These are phyloP conservation scores for Craterostigma plantagineum DNA, from an alignment of 257 asterid genomes.

Conservation along the genomic window DNA sequence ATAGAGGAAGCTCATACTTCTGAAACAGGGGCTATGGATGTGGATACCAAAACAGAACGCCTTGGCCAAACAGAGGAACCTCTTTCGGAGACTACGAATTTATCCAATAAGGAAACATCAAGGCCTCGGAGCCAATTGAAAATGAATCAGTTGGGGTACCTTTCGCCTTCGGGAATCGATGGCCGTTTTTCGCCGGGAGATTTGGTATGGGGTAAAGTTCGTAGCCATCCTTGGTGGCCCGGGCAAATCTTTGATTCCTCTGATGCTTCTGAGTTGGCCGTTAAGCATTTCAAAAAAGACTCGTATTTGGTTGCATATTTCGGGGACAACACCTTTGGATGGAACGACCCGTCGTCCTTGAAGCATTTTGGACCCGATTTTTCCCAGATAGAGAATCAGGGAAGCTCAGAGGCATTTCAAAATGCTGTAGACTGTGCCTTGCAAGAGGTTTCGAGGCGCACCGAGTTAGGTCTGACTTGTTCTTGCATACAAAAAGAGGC, in stretches of 20 bases:
- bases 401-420: constrained; percentile 66
- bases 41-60: constrained; percentile 15
- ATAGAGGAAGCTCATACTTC: background rate
- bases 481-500: constrained; percentile 46
- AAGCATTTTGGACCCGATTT: constrained; percentile 64
- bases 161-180: too few relatives aligned
- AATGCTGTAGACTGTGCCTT: constrained; percentile 59
- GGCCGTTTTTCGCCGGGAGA: constrained; percentile 40
- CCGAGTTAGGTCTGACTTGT: constrained; percentile 67
- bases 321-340: constrained; percentile 87
- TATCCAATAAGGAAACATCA: constrained; percentile 12
- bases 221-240: constrained; percentile 99
- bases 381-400: constrained; percentile 64
- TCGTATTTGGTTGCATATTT: constrained; percentile 83
- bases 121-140: too few relatives aligned
- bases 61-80: constrained; percentile 21
- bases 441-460: constrained; percentile 72
- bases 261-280: constrained; percentile 80
- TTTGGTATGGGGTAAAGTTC: constrained; percentile 95
- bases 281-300: constrained; percentile 56
- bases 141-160: too few relatives aligned
- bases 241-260: constrained; percentile 83
- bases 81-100: constrained; percentile 13
- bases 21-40: constrained; percentile 9
- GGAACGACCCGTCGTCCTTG: constrained; percentile 70